Percentiles rank a stretch among this genome's conserved stretches.
Evolutionary conservation across 2,329 filamentous ascomycete species (phyloP).

Genomic region (Lasiodiplodia theobromae): DNA sequence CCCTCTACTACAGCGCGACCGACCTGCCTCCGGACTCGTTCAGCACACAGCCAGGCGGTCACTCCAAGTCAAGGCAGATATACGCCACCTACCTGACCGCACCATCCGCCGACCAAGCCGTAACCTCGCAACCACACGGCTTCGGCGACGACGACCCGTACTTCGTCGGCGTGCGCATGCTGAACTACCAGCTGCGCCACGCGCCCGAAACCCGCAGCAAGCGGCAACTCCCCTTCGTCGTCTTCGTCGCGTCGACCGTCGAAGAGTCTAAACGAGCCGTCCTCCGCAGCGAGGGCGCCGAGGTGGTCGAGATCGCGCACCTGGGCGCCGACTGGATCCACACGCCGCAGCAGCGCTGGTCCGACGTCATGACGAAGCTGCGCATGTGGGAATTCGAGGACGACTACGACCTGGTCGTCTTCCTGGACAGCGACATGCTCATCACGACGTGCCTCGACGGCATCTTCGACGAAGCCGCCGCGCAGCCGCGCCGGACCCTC

Average conservation of each 20-base stretch:
- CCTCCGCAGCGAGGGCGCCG: conserved; percentile 40
- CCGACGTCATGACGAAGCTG: conserved; percentile 53
- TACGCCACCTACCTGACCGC: conserved; percentile 50
- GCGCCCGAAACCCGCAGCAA: conserved; percentile 35
- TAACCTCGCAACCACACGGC: not conserved
- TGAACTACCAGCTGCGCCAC: conserved; percentile 42
- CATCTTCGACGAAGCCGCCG: conserved; percentile 46
- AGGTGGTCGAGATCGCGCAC: conserved; percentile 30
- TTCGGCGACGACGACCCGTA: conserved; percentile 31
- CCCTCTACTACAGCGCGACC: not conserved
- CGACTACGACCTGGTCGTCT: conserved; percentile 50
- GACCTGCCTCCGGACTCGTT: not conserved
- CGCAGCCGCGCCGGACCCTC: conserved; percentile 4
- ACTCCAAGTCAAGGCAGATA: conserved; percentile 34
- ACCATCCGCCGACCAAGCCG: conserved; percentile 32
- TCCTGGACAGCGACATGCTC: conserved; percentile 54
- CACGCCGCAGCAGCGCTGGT: conserved; percentile 46
- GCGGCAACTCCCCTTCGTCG: conserved; percentile 38
- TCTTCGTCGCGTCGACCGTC: conserved; percentile 40
- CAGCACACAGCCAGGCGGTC: too few relatives aligned
- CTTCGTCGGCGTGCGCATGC: conserved; percentile 39
- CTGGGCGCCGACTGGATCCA: conserved; percentile 38
- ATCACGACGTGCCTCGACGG: conserved; percentile 45
- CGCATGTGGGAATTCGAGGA: conserved; percentile 49
- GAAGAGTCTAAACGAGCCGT: conserved; percentile 34